A percentile compares a stretch with the other conserved stretches of the same genome.
Evolutionary conservation across 2,329 filamentous ascomycete genomes (phyloP).

Genomic region (Aspergillus sp.): DNA sequence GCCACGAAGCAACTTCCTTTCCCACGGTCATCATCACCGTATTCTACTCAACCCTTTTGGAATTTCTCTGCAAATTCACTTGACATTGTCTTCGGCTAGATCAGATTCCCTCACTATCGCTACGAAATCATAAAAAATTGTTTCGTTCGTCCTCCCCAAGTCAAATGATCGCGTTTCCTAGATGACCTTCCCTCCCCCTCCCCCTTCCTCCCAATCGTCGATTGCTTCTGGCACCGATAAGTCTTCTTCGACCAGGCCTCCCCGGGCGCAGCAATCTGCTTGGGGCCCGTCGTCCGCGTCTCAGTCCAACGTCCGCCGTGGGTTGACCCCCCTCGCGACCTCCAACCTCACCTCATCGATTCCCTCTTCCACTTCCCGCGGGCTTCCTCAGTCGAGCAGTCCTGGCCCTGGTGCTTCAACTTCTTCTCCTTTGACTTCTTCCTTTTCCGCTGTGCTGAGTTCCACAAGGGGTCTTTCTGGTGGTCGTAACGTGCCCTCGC

Average conservation of each 20-base stretch:
- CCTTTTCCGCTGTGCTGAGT: slow-evolving; percentile 48
- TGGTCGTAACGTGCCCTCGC: slow-evolving; percentile 48
- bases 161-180: slow-evolving; percentile 49
- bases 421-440: slow-evolving; percentile 47
- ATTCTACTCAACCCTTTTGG: slow-evolving; percentile 10
- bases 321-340: slow-evolving; percentile 53
- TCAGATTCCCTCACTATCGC: background rate
- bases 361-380: slow-evolving; percentile 37
- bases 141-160: slow-evolving; percentile 28
- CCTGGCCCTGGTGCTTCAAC: slow-evolving; percentile 43
- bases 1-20: slow-evolving; percentile 21
- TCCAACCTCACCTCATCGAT: slow-evolving; percentile 40
- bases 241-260: slow-evolving; percentile 39
- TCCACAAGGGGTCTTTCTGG: slow-evolving; percentile 45
- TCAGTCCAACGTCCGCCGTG: slow-evolving; percentile 50
- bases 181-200: slow-evolving; percentile 52
- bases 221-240: slow-evolving; percentile 47
- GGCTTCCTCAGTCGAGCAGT: slow-evolving; percentile 42
- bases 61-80: slow-evolving; percentile 6
- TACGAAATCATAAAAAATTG: slow-evolving; percentile 26
- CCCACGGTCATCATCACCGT: slow-evolving; percentile 10
- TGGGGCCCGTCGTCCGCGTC: slow-evolving; percentile 51
- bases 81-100: background rate
- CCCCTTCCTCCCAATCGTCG: slow-evolving; percentile 46
- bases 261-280: slow-evolving; percentile 46